Conservation (phyloP, 352 stramenopile species). For the Globisporangium emineosum region DNA sequence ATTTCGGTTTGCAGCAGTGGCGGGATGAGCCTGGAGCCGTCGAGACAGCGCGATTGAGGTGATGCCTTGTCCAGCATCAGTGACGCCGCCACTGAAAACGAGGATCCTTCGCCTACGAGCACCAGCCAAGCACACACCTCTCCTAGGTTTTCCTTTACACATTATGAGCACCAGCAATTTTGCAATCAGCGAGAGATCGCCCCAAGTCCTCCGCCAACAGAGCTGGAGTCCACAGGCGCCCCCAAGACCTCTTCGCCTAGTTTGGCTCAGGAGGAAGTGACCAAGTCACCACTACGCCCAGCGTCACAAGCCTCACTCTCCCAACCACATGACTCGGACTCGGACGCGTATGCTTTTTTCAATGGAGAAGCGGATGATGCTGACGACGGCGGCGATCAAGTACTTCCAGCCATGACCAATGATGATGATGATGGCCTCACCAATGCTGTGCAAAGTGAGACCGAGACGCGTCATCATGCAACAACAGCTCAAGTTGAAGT, state of each 20-base stretch:
- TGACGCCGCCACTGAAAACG: background rate
- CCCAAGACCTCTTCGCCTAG: background rate
- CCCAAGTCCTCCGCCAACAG: background rate
- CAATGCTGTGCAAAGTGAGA: background rate
- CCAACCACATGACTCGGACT: background rate
- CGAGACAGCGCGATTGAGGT: background rate
- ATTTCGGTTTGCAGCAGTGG: background rate
- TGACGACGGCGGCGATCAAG: slow-evolving; percentile 2
- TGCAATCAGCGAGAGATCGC: background rate
- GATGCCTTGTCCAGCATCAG: background rate
- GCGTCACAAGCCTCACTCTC: no score
- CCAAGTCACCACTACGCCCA: background rate
- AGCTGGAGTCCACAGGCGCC: background rate
- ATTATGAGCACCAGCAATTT: no score
- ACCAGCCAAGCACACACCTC: background rate
- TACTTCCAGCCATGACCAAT: background rate
- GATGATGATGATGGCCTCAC: background rate
- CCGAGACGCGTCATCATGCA: background rate
- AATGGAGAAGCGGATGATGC: background rate
- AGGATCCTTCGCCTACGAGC: background rate
- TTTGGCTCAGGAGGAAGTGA: background rate
- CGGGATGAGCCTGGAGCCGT: no score
- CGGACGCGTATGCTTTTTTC: slow-evolving; percentile 14
- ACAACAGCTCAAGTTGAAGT: slow-evolving; percentile 5
- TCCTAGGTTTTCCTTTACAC: no score